A percentile compares a stretch with the other conserved stretches of the same genome.
These are phyloP conservation scores for Drechslera avenae DNA, from an alignment of 2,329 filamentous ascomycete species.

Conservation along the genomic window DNA sequence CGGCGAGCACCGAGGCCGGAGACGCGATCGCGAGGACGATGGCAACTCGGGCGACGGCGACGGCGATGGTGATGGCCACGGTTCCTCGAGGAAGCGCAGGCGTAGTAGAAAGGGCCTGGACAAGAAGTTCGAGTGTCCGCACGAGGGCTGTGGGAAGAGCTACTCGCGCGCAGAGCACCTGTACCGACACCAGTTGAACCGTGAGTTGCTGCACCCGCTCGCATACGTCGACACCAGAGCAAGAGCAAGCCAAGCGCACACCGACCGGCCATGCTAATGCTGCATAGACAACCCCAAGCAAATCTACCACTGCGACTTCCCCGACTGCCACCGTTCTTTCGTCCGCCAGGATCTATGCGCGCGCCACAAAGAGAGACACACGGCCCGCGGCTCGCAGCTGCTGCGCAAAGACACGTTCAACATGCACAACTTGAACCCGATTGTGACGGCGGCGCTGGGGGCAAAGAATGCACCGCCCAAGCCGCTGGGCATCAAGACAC, in stretches of 20 bases:
- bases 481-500: constrained; percentile 18
- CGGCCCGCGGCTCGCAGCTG: constrained; percentile 72
- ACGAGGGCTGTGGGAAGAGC: constrained; percentile 89
- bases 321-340: constrained; percentile 87
- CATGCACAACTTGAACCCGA: constrained; percentile 57
- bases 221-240: background rate
- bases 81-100: constrained; percentile 61
- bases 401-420: constrained; percentile 72
- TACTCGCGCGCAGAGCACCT: constrained; percentile 96
- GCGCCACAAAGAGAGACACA: constrained; percentile 59
- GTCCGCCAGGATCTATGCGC: constrained; percentile 92
- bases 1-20: constrained; percentile 45
- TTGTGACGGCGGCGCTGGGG: constrained; percentile 48
- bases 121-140: constrained; percentile 73
- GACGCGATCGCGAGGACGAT: constrained; percentile 44
- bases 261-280: constrained; percentile 16
- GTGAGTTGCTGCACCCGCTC: constrained; percentile 56
- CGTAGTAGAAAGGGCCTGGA: constrained; percentile 78
- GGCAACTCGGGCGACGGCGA: constrained; percentile 36
- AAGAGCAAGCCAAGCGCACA: background rate
- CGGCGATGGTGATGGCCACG: constrained; percentile 34
- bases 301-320: constrained; percentile 91
- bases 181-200: constrained; percentile 95
- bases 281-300: constrained; percentile 83
- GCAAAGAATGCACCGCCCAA: constrained; percentile 37